Evolutionary conservation across 208 protist genomes (phyloP).

Genomic region (Trypanosoma cruzi): DNA sequence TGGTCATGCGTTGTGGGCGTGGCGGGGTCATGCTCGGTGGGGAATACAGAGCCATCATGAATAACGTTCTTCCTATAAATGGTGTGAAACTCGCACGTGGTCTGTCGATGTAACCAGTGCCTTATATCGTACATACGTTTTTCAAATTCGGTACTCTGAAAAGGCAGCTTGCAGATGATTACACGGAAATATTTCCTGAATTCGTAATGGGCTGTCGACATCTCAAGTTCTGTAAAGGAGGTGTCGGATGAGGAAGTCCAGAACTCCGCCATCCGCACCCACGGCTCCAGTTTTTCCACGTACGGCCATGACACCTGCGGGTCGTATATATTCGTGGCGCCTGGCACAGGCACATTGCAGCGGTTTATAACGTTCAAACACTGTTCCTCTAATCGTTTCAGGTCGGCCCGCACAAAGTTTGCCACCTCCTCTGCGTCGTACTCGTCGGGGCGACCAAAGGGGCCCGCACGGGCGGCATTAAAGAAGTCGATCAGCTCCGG

Average conservation of each 20-base stretch:
- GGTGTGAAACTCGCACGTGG: constrained; percentile 87
- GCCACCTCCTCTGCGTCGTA: constrained; percentile 84
- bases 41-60: constrained; percentile 82
- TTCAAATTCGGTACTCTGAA: constrained; percentile 91
- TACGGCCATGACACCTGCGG: constrained; percentile 82
- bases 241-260: constrained; percentile 89
- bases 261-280: constrained; percentile 86
- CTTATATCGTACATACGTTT: constrained; percentile 89
- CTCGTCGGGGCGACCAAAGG: constrained; percentile 62
- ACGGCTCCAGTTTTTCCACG: constrained; percentile 87
- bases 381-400: constrained; percentile 77
- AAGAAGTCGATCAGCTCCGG: constrained; percentile 66
- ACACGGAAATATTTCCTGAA: constrained; percentile 90
- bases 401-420: constrained; percentile 77
- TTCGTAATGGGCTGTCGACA: constrained; percentile 91
- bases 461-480: constrained; percentile 49
- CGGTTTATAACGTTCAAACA: constrained; percentile 80
- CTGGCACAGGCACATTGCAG: constrained; percentile 80
- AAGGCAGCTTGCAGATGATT: constrained; percentile 86
- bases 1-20: constrained; percentile 73
- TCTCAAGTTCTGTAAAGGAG: constrained; percentile 86
- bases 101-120: constrained; percentile 90
- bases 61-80: constrained; percentile 81
- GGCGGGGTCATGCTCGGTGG: constrained; percentile 74
- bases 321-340: constrained; percentile 81